phyloP scores from a whole-genome alignment of 73 alveolate genomes.

The Blepharisma japonicum region DNA sequence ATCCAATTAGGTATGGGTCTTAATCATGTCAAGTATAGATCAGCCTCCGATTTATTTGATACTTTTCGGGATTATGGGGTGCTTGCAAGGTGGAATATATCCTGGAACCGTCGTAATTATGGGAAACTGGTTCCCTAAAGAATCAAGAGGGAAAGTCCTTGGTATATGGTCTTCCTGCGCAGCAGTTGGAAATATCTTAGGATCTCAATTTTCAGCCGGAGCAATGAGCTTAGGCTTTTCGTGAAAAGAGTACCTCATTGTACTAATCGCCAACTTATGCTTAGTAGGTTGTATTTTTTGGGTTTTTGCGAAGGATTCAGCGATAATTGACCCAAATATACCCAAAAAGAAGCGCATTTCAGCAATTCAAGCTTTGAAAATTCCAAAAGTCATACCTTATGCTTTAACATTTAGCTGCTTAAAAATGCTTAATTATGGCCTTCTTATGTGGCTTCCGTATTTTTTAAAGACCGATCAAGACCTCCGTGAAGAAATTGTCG shows the following conservation, averaged over 20 bases:
- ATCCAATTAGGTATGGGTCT: background rate
- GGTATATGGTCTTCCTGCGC: conserved; percentile 3
- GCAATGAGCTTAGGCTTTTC: background rate
- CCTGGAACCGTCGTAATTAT: background rate
- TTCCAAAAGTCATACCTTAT: conserved; percentile 4
- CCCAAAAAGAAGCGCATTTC: background rate
- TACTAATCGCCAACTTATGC: background rate
- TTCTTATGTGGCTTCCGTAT: conserved; percentile 20
- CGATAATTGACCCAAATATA: background rate
- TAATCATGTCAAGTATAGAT: background rate
- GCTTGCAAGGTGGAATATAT: conserved; percentile 3
- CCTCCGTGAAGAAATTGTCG: background rate
- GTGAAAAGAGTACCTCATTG: background rate
- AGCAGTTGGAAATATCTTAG: background rate
- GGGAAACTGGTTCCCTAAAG: conserved; percentile 16
- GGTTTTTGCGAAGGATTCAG: background rate
- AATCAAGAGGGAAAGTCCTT: conserved; percentile 10
- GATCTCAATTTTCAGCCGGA: conserved; percentile 10
- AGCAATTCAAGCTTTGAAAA: background rate
- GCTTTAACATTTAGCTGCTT: conserved; percentile 7
- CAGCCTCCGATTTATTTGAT: background rate
- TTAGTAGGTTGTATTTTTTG: background rate
- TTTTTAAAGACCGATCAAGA: background rate
- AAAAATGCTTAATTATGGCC: conserved; percentile 1
- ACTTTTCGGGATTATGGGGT: background rate